Evolutionary conservation across 2,329 filamentous ascomycete genomes (phyloP).

Genomic region (Cyphellophora attinorum): DNA sequence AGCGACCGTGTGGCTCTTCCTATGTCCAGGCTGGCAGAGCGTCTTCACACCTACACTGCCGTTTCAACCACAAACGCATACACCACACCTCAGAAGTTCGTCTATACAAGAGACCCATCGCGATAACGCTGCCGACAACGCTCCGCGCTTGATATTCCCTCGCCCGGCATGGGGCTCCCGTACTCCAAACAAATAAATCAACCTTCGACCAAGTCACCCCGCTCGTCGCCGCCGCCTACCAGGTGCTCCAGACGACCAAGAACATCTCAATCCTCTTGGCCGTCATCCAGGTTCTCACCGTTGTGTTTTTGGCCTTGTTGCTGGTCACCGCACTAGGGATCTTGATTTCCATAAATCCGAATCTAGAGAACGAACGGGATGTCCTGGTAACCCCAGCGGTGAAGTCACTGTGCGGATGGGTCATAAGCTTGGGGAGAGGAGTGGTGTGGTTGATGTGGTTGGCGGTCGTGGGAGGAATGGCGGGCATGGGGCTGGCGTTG

Average conservation of each 20-base stretch:
- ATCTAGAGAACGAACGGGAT: conserved; percentile 33
- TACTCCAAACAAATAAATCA: conserved; percentile 43
- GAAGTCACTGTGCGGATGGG: conserved; percentile 21
- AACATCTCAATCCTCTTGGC: conserved; percentile 41
- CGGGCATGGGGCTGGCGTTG: too few relatives aligned
- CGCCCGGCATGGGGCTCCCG: conserved; percentile 40
- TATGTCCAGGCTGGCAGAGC: too few relatives aligned
- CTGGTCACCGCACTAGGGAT: conserved; percentile 29
- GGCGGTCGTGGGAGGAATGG: too few relatives aligned
- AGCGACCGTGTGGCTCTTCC: too few relatives aligned
- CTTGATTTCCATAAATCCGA: conserved; percentile 38
- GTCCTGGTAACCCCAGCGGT: conserved; percentile 34
- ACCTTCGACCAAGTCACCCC: conserved; percentile 44
- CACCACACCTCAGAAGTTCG: too few relatives aligned
- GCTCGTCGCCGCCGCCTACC: conserved; percentile 39
- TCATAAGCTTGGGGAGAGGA: conserved; percentile 20
- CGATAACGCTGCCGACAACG: too few relatives aligned
- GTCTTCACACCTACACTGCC: too few relatives aligned
- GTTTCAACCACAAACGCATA: too few relatives aligned
- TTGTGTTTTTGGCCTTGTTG: conserved; percentile 30
- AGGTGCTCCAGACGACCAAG: conserved; percentile 39
- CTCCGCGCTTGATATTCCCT: too few relatives aligned
- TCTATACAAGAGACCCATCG: too few relatives aligned
- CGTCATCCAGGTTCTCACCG: conserved; percentile 37
- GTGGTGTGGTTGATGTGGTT: conserved; percentile 63